Percentiles rank a stretch among this genome's conserved stretches.
These are phyloP conservation scores for Boechera divaricarpa DNA, from an alignment of 345 rosid genomes.

Conservation along the genomic window DNA sequence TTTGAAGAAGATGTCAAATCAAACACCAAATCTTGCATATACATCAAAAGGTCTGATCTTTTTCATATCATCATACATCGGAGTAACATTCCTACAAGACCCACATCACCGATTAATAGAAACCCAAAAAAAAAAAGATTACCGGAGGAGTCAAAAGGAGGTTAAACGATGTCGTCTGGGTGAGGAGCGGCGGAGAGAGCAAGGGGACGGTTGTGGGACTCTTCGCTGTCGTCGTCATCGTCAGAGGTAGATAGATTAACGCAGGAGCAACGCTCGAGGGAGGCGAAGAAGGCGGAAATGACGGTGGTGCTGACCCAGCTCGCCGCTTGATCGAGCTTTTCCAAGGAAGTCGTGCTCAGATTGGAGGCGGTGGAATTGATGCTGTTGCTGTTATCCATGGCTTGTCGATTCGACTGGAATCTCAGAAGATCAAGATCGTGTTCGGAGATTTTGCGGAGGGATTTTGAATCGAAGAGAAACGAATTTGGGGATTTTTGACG, in stretches of 20 bases:
- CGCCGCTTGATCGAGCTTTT: conserved; percentile 62
- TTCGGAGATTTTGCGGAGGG: conserved; percentile 3
- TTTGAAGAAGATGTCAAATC: neutral
- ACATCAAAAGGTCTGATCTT: conserved; percentile 38
- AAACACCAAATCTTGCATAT: conserved; percentile 30
- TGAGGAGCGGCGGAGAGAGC: conserved; percentile 49
- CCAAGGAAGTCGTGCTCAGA: conserved; percentile 50
- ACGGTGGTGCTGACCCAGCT: conserved; percentile 78
- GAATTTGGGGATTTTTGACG: conserved; percentile 22
- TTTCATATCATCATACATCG: conserved; percentile 13
- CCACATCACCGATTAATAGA: neutral
- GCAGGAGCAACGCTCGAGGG: conserved; percentile 89
- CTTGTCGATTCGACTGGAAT: conserved; percentile 1
- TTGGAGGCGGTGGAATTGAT: conserved; percentile 43
- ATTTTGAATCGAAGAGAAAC: conserved; percentile 6
- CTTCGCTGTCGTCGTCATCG: conserved; percentile 63
- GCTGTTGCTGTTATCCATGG: conserved; percentile 48
- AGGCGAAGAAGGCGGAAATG: conserved; percentile 81
- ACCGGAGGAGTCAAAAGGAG: conserved; percentile 19
- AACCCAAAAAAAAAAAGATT: neutral
- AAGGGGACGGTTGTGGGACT: conserved; percentile 62
- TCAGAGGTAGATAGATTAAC: conserved; percentile 75
- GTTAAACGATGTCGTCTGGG: conserved; percentile 42
- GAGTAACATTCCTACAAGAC: conserved; percentile 16
- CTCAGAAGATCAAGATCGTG: conserved; percentile 20